These are phyloP conservation scores for Backusella parvicylindrica DNA, from an alignment of 192 early-diverging fungal species.

Conservation along the genomic window DNA sequence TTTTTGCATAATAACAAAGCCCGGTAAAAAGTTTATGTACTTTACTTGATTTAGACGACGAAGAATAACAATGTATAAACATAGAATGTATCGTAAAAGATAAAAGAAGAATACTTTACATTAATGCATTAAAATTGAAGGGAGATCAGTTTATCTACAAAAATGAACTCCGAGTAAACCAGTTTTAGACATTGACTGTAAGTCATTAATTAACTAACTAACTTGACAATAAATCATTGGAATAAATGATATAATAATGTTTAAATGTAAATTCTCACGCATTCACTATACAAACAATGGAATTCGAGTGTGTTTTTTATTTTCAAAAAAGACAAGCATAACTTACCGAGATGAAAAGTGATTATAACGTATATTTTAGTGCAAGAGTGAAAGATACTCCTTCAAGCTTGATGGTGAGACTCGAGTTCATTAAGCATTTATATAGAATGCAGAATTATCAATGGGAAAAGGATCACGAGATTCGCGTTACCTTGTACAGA, in stretches of 20 bases:
- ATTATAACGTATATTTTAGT: neutral
- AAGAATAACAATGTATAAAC: neutral
- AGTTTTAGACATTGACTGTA: neutral
- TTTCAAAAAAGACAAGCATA: too few species aligned
- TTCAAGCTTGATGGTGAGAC: too few species aligned
- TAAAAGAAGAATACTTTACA: neutral
- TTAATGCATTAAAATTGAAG: neutral
- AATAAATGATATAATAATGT: neutral
- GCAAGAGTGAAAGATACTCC: neutral
- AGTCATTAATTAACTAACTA: neutral
- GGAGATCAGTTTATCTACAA: neutral
- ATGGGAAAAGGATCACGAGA: slow-evolving; percentile 2
- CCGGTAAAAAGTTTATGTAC: neutral
- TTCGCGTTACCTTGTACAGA: neutral
- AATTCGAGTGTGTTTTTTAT: neutral
- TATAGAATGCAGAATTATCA: neutral
- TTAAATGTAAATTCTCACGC: neutral
- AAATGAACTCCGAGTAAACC: neutral
- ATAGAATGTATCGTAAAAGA: neutral
- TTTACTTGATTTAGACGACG: neutral
- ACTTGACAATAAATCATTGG: neutral
- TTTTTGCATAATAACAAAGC: neutral
- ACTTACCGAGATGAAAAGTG: too few species aligned
- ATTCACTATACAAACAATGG: neutral
- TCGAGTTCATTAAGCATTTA: neutral